Base-by-base conservation (phyloP, 306 rosid species). In the Luffa aegyptiaca region DNA sequence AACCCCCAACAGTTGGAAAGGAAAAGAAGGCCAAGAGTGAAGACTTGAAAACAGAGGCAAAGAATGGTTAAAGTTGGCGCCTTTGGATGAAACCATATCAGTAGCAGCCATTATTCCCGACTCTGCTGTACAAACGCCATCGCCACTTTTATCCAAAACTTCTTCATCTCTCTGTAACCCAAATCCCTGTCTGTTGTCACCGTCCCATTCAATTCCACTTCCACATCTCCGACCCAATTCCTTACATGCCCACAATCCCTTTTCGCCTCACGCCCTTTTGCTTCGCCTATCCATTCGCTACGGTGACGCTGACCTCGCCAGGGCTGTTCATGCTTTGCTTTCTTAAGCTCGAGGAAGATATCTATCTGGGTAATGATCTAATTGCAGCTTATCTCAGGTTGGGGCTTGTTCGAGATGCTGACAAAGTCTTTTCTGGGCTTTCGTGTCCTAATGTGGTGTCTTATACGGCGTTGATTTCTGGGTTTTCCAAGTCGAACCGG, bases 391-490 rank as follows among this genome's bases (percentile, higher is more conserved):
- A 94, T 78, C 53, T 90, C 82, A 86, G 81, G 69, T 82, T 89
- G 55, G 84, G 86, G 18, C 87, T 94, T 66, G 78, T 88, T 20
- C 49, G 82, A 45, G 85, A 92, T 51, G 98, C 98, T 13, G 71
- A 81, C 61, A 58, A 61, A 58, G 82, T 89, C 14, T 90, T 94
- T 69, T 70, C 65, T 71, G 81, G 85, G 33, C 90, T 92, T 65
- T 44, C 87, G 9, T 79, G 81, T 77, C 95, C 93, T 8, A 86
- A 83, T 82, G 85, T 91, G 8, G 88, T 88, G 76, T 88, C 96
- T 17, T 91, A 81, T 80, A 85, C 98, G 0, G 31, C 93, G 7
- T 75, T 94, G 78, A 86, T 94, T 63, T 94, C 98, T 51, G 90
- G 86, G 8, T 86, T 94, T 61, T 86, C 97, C 44, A 91, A 94